A percentile compares a stretch with the other conserved stretches of the same genome.
phyloP scores from a whole-genome alignment of 2,329 filamentous ascomycete species.

The Basipetospora chlamydospora region DNA sequence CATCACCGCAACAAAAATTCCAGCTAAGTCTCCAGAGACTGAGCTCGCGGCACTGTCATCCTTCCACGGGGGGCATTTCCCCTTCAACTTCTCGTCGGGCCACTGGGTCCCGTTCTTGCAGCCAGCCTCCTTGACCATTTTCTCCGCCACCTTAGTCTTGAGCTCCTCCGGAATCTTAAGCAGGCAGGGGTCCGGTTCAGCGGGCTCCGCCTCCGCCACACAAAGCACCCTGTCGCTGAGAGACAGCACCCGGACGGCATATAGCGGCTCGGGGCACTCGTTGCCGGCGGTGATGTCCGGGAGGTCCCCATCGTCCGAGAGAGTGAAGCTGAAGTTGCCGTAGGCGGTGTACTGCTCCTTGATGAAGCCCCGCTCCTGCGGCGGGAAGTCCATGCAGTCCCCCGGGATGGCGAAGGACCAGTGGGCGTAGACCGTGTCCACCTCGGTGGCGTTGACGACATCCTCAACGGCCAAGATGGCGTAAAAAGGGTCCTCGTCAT shows the following conservation, averaged over 20 bases:
- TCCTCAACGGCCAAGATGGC: neutral
- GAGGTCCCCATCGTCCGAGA: neutral
- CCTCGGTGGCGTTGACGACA: neutral
- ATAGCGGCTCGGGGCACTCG: neutral
- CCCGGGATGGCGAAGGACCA: neutral
- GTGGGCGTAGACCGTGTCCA: neutral
- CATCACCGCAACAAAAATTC: too few relatives aligned
- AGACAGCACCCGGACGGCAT: neutral
- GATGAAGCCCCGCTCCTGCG: neutral
- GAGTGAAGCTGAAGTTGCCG: neutral
- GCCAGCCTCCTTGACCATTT: neutral
- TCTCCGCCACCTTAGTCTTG: neutral
- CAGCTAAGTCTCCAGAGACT: too few relatives aligned
- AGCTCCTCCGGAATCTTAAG: neutral
- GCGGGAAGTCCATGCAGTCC: neutral
- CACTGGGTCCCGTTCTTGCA: neutral
- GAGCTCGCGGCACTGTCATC: neutral
- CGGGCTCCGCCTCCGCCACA: neutral
- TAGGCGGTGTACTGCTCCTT: neutral
- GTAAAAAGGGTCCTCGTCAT: neutral
- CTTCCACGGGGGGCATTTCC: neutral
- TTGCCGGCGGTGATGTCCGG: neutral
- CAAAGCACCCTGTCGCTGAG: neutral
- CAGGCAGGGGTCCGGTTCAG: neutral
- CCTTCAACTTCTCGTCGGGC: slow-evolving; percentile 27